A percentile compares a stretch with the other conserved stretches of the same genome.
Conservation (phyloP, 345 rosid genomes). For the Citrus hindsii region DNA sequence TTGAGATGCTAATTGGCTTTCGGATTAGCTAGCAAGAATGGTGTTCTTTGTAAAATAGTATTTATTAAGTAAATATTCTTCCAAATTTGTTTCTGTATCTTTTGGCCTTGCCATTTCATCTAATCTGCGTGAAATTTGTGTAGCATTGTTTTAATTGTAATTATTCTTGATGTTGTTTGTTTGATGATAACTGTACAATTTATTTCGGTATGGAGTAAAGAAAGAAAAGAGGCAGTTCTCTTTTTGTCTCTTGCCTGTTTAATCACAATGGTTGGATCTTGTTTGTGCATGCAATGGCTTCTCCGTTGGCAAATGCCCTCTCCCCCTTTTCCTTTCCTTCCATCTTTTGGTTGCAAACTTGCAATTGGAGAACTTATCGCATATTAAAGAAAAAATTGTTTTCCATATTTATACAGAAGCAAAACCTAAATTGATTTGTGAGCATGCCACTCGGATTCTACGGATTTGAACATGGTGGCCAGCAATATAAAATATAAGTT, state of each 20-base stretch:
- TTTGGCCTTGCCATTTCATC: background rate
- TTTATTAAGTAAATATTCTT: constrained; percentile 37
- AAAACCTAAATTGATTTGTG: no score
- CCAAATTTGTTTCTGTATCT: constrained; percentile 21
- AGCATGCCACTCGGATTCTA: no score
- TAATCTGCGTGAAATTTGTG: constrained; percentile 17
- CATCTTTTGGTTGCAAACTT: no score
- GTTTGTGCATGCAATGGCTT: no score
- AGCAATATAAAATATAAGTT: no score
- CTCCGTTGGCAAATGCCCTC: no score
- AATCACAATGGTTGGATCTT: no score
- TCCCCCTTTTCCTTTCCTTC: no score
- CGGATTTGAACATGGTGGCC: no score
- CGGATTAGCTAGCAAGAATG: constrained; percentile 22
- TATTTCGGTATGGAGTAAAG: background rate
- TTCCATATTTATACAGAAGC: no score
- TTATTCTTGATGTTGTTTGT: constrained; percentile 4
- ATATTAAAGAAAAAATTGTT: no score
- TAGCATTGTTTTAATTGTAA: constrained; percentile 12
- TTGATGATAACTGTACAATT: constrained; percentile 7
- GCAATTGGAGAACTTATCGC: no score
- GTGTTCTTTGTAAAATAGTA: constrained; percentile 32
- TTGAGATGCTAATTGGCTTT: constrained; percentile 29
- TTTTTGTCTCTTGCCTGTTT: background rate
- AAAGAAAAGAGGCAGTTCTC: background rate